Evolutionary conservation across 352 stramenopile species (phyloP), one percentile per base, ranked within the genome.

Genomic region (Phytopythium aichiense): DNA sequence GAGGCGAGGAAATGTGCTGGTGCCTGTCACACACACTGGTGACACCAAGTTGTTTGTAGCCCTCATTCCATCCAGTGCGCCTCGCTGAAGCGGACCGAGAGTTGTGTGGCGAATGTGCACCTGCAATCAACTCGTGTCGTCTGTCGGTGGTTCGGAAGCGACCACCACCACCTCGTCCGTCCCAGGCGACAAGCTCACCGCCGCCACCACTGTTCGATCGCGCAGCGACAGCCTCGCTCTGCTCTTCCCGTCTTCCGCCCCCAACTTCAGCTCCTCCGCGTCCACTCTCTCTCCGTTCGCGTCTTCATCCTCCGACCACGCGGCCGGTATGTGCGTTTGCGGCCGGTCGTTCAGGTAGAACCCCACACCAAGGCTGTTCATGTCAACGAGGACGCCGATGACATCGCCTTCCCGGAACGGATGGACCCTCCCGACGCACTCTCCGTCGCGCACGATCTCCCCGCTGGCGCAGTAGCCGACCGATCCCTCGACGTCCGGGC

Each of bases 301-400:
- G 42, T 25, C 45, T 4, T 2, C 18, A 48, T 48, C 40, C 20
- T 13, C 18, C 23, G n/a, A 3, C 40, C 16, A 48, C 2, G 2
- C 40, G 4, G 18, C 4, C 15, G 40, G 40, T 12, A 48, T 38
- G 18, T 43, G 43, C 53, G 58, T 22, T 35, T 76, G 65, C 4
- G 71, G 67, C 35, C 67, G 58, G 33, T 77, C 68, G n/a, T 82
- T 84, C 25, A 74, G 67, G 46, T 74, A 87, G 60, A 87, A 84
- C 9, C 68, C 60, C 38, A 79, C 64, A 18, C 65, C 58, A 9
- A 66, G 61, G n/a, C 56, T 33, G 50, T 87, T 84, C 64, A 81
- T 77, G 51, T 87, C 73, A 45, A 87, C 33, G 11, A 71, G 71
- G 37, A 86, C 70, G 13, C 74, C 72, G 8, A 86, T 64, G 7